These are phyloP conservation scores for Wallacemonas sp. DNA, from an alignment of 208 protist genomes.

Conservation along the genomic window DNA sequence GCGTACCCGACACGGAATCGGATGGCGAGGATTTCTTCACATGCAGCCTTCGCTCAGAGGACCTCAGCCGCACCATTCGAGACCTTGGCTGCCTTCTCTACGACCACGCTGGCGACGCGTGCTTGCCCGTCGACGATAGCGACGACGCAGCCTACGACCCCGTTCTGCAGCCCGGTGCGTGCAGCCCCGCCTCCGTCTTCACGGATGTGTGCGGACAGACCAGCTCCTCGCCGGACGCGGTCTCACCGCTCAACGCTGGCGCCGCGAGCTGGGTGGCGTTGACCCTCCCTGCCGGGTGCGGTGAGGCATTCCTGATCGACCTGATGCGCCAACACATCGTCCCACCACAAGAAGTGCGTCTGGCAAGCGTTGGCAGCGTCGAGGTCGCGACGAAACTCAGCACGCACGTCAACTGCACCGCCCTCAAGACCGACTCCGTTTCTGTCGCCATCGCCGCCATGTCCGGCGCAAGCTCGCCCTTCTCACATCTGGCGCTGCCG, in stretches of 20 bases:
- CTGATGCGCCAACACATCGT: background rate
- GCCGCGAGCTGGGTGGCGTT: background rate
- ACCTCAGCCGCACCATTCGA: background rate
- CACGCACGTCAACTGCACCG: background rate
- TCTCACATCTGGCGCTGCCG: background rate
- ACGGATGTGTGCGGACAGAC: background rate
- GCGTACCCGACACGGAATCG: background rate
- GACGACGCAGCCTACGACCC: background rate
- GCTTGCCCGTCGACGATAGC: background rate
- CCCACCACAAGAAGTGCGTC: background rate
- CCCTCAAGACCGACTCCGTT: background rate
- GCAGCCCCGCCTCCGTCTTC: background rate
- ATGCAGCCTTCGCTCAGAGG: background rate
- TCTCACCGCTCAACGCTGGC: background rate
- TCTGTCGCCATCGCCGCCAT: background rate
- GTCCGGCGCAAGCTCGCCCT: background rate
- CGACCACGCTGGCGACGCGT: background rate
- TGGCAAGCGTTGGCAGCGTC: background rate
- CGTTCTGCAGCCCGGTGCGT: background rate
- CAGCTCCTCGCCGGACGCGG: background rate
- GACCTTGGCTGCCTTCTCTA: background rate
- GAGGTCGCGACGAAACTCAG: background rate
- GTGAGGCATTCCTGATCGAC: background rate
- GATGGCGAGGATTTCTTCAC: slow-evolving; percentile 10
- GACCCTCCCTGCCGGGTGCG: background rate